Evolutionary conservation across 129 eudicot genomes (phyloP).

Genomic region (Flaveria bidentis): DNA sequence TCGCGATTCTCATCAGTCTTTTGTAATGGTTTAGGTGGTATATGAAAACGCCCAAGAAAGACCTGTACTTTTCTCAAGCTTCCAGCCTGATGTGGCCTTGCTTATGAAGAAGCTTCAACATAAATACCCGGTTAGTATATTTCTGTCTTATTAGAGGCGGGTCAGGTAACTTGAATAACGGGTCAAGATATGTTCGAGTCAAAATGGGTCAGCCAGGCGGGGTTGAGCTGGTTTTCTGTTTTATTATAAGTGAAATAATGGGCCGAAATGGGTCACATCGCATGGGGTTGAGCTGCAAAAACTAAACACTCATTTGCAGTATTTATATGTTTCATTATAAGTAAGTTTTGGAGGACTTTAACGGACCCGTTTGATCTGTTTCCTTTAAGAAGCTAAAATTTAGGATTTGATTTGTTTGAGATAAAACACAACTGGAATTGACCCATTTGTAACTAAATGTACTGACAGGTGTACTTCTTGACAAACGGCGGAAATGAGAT

Average conservation of each 20-base stretch:
- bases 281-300: not conserved
- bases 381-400: not conserved
- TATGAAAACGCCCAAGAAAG: constrained; percentile 58
- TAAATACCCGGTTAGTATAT: constrained; percentile 56
- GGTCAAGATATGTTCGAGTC: not conserved
- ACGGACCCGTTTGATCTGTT: not conserved
- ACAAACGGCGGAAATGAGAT: constrained; percentile 76
- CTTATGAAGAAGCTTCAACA: constrained; percentile 69
- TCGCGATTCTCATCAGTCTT: not conserved
- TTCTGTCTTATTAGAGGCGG: not conserved
- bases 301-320: not conserved
- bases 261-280: not conserved
- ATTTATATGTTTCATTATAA: not conserved
- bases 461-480: constrained; percentile 51
- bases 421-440: not conserved
- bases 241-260: not conserved
- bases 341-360: not conserved
- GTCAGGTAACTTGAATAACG: not conserved
- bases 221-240: not conserved
- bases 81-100: constrained; percentile 89
- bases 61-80: constrained; percentile 65
- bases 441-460: not conserved
- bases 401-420: not conserved
- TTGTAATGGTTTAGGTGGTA: constrained; percentile 50
- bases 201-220: not conserved